Evolutionary conservation across 2,329 filamentous ascomycete genomes (phyloP).

Genomic region (Penicillium sp.): DNA sequence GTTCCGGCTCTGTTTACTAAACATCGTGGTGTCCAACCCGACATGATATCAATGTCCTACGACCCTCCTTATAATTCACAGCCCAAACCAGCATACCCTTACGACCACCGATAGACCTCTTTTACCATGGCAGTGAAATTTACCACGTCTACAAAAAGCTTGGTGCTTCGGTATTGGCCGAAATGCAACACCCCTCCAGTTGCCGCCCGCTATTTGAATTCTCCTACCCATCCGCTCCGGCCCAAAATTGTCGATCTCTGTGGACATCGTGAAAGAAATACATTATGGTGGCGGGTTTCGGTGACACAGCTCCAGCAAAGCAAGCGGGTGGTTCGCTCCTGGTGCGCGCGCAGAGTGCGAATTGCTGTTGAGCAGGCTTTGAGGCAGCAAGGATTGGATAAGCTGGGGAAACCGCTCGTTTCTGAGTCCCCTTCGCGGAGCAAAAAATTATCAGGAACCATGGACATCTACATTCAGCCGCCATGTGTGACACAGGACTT

Average conservation of each 20-base stretch:
- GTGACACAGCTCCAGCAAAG: slow-evolving; percentile 25
- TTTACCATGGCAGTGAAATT: slow-evolving; percentile 18
- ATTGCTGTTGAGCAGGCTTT: slow-evolving; percentile 47
- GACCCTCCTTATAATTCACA: background rate
- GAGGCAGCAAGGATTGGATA: slow-evolving; percentile 45
- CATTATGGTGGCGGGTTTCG: slow-evolving; percentile 49
- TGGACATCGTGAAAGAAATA: slow-evolving; percentile 36
- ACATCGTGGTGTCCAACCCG: slow-evolving; percentile 1
- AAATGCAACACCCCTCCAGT: slow-evolving; percentile 24
- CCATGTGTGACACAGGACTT: slow-evolving; percentile 18
- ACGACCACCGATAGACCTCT: background rate
- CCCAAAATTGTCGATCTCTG: slow-evolving; percentile 38
- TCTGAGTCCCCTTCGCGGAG: background rate
- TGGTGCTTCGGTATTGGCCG: slow-evolving; percentile 24
- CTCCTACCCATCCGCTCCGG: slow-evolving; percentile 32
- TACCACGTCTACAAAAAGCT: slow-evolving; percentile 13
- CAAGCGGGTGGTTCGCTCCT: slow-evolving; percentile 49
- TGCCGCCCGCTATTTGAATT: slow-evolving; percentile 28
- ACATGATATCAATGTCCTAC: slow-evolving; percentile 16
- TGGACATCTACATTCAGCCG: slow-evolving; percentile 28
- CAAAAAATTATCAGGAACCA: slow-evolving; percentile 33
- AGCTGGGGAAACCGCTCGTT: slow-evolving; percentile 19
- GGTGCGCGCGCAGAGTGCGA: slow-evolving; percentile 42
- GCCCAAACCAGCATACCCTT: background rate
- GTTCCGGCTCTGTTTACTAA: background rate